Evolutionary conservation across 768 basidiomycete species (phyloP), one percentile per base, ranked within the genome.

Genomic region (Psilocybe cyanescens): DNA sequence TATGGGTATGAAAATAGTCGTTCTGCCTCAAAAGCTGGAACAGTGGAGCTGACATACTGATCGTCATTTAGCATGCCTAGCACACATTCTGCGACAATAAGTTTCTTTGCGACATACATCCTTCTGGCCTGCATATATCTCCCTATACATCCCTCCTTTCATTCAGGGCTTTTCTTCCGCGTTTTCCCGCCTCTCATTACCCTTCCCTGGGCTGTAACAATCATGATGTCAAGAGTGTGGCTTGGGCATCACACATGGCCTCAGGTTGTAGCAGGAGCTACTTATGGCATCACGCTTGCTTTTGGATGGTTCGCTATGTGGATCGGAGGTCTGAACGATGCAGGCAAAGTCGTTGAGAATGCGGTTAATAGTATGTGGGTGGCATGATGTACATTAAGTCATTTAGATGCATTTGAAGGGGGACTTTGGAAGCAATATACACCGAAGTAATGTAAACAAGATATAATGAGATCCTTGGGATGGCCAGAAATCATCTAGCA

Each of bases 231-330:
- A 8, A 79, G 92, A 52, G 81, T 91, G 31, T 86, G 85, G 88
- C 81, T 94, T 11, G 89, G 90, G 4, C 86, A 93, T 64, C 92
- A 94, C 72, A 92, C 90, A 8, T 81, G 81, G 81, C 75, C 79
- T 0, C 92, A 94, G 64, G 88, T 92, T 16, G 69, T 74, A 8
- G 90, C 77, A 29, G 92, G 92, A 0, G 76, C 73, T 33, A 70
- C 73, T 2, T 86, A 84, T 58, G 92, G 92, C 0, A 61, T 83
- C 8, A 70, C 68, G 3, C 86, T 84, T 68, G 83, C 86, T 8
- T 66, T 72, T 0, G 35, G 82, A 14, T 89, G 87, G 85, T 91
- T 88, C 66, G 70, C 62, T 44, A 35, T 85, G 16, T 92, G 91
- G 91, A 77, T 71, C 9, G 55, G 64, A 44, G 71, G 75, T n/a